A percentile compares a stretch with the other conserved stretches of the same genome.
Evolutionary conservation across 495 filamentous ascomycete species (phyloP).

Genomic region (Hamigera avellanea): DNA sequence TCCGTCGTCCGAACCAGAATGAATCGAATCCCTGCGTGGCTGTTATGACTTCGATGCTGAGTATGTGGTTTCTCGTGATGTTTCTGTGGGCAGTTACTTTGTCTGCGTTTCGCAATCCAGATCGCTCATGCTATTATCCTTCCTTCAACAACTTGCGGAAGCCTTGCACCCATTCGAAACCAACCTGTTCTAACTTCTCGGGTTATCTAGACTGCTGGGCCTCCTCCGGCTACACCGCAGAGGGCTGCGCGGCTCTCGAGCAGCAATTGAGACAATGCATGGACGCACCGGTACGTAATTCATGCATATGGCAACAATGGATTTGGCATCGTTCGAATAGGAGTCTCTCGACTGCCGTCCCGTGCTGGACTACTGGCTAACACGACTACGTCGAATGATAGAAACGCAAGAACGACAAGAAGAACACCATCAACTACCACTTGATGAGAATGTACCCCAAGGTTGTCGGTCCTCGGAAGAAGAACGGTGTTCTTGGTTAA

Average conservation of each 20-base stretch:
- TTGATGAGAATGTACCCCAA: slow-evolving; percentile 74
- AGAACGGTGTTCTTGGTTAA: slow-evolving; percentile 37
- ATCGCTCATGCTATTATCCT: too few relatives aligned
- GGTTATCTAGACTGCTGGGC: slow-evolving; percentile 79
- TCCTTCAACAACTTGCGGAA: too few relatives aligned
- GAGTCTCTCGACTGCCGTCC: neutral
- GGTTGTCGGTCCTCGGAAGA: slow-evolving; percentile 62
- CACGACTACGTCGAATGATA: slow-evolving; percentile 25
- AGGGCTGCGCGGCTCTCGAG: slow-evolving; percentile 73
- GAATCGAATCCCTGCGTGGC: slow-evolving; percentile 68
- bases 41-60: slow-evolving; percentile 82
- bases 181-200: too few relatives aligned
- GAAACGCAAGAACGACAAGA: slow-evolving; percentile 52
- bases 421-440: slow-evolving; percentile 94
- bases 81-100: too few relatives aligned
- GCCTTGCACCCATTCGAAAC: too few relatives aligned
- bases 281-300: slow-evolving; percentile 59
- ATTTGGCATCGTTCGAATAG: neutral
- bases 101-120: too few relatives aligned
- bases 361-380: slow-evolving; percentile 8
- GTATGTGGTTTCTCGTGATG: slow-evolving; percentile 51
- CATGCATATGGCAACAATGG: neutral
- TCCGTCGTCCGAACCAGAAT: slow-evolving; percentile 67
- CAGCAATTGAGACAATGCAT: slow-evolving; percentile 80
- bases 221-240: slow-evolving; percentile 60